Evolutionary conservation across 805 yeast species (phyloP).

Genomic region (Yarrowia keelungensis): DNA sequence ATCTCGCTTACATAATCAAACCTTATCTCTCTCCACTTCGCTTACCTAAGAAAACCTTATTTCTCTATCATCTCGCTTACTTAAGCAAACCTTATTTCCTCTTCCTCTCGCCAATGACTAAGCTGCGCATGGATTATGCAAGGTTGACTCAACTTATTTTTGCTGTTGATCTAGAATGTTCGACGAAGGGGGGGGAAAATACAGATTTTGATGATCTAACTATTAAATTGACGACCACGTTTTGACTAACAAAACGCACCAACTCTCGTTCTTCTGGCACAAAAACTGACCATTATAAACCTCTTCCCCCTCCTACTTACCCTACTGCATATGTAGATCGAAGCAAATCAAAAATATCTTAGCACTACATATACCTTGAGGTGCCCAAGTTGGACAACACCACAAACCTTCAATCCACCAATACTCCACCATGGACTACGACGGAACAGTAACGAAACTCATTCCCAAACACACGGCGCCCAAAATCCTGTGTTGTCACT

Average conservation of each 20-base stretch:
- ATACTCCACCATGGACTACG: neutral
- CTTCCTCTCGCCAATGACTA: constrained; percentile 1
- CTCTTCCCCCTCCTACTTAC: neutral
- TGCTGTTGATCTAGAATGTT: constrained; percentile 11
- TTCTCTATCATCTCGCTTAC: neutral
- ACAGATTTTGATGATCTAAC: no score
- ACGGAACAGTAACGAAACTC: constrained; percentile 42
- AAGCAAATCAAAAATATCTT: constrained; percentile 24
- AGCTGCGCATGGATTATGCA: constrained; percentile 35
- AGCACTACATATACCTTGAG: neutral
- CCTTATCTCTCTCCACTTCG: no score
- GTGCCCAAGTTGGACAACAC: neutral
- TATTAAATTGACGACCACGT: no score
- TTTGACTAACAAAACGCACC: no score
- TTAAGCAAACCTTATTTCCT: neutral
- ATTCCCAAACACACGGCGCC: constrained; percentile 59
- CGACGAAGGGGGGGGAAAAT: neutral
- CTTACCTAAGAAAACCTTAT: neutral
- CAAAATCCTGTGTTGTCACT: constrained; percentile 90
- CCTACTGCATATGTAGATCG: constrained; percentile 35
- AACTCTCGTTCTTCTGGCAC: no score
- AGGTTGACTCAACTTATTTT: constrained; percentile 27
- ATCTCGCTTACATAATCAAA: no score
- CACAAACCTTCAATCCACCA: neutral
- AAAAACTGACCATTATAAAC: no score